Evolutionary conservation across 176 grass and related monocot genomes (phyloP), one percentile per base, ranked within the genome.

Genomic region (Carex littledalei): DNA sequence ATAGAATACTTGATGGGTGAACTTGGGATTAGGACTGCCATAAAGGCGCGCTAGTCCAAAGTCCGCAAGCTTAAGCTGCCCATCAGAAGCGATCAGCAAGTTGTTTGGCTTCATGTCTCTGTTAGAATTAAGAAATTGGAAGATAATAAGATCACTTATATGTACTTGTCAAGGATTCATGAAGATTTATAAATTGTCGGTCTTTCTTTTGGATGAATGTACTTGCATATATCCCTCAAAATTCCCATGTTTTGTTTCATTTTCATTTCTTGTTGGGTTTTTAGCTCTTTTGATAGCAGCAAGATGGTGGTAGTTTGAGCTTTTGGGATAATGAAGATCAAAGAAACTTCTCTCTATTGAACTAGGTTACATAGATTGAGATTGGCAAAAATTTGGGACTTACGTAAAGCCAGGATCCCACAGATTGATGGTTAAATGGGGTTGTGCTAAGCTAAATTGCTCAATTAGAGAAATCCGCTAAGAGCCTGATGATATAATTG

Each of bases 61-160:
- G 79, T 99, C 97, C 10, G 66, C 97, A 89, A 99, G 97, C 85
- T 95, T 99, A 67, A 99, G 93, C 71, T 99, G 88, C 41, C 97
- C 97, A 88, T 95, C 90, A 88, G 91, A 68, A 63, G 81, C 91
- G 17, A 99, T 99, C 49, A 99, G 88, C 68, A 99, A 87, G 89
- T 99, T 99, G 89, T 99, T 99, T 14, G 97, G 97, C 84, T 99
- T 99, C 97, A 99, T 99, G 85, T 99, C 97, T 89, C 97, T 99
- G 90, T 45, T 84, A 84, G 21, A 52, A 78, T 78, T 56, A 57
- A 32, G 15, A 78, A 63, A 78, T 57, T 78, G 20, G 41, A 10
- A 78, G 52, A 78, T 6, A 32, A 56, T 78, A 77, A 78, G 53
- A 78, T 78, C 52, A 78, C 52, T 34, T 78, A 15, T 55, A 55